Evolutionary conservation across 768 basidiomycete genomes (phyloP), one percentile per base, ranked within the genome.

Genomic region (Tylopilus sp.): DNA sequence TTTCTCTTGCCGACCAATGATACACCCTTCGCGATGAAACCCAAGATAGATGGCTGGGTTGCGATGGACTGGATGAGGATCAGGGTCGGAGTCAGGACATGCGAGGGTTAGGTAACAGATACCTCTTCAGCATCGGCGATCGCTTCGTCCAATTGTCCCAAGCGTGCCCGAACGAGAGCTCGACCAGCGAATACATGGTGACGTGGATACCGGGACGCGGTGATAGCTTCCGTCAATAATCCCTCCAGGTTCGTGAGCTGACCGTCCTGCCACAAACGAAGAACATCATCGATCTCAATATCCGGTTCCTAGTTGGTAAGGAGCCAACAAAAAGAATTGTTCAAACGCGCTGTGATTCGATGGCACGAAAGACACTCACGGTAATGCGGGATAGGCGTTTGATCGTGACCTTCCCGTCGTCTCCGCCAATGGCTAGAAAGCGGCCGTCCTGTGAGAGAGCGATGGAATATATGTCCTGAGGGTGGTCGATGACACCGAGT

Each of bases 81-180:
- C 30, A 14, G 12, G 2, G 21, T 40, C 37, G 38, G 47, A 2
- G 14, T 29, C 26, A 21, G 26, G 7, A 17, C 13, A 16, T 12
- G 8, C n/a, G 10, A 34, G 17, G 10, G 3, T 2, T 11, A 30
- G 14, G 7, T 3, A 22, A 10, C 12, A 2, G 10, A 33, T 9
- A 60, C 60, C 42, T 45, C 8, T 22, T 54, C 19, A 1, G 58
- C 58, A 29, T 59, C 52, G 0, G n/a, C 12, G 17, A 30, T 22
- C 17, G 8, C 57, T 29, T n/a, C 10, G 1, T 51, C 38, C 42
- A n/a, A 45, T 21, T n/a, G 50, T 6, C 10, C 21, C 42, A 36
- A 28, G 14, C 43, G 42, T 5, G 50, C 43, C 1, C 43, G 50
- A 10, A 45, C 34, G 10, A 51, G 50, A 22, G 42, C 31, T 36